phyloP scores from a whole-genome alignment of 192 early-diverging fungal genomes.

The Glomus cerebriforme region DNA sequence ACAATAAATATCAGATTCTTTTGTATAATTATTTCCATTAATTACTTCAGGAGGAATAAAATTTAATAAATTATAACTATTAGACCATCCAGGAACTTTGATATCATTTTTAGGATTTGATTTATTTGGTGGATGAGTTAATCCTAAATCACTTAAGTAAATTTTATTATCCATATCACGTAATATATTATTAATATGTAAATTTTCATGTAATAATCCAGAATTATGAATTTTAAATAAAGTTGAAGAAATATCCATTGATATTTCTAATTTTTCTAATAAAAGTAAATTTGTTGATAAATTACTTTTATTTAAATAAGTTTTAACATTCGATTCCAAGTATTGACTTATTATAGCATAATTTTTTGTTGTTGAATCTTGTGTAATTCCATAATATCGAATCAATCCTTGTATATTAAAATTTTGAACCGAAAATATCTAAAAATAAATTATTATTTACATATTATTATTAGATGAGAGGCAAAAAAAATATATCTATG shows the following conservation, averaged over 20 bases:
- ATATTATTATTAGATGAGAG: too few species aligned
- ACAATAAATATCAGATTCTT: neutral
- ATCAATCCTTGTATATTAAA: neutral
- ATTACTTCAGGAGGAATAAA: neutral
- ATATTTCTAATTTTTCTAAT: neutral
- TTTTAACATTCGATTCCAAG: neutral
- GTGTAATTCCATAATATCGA: neutral
- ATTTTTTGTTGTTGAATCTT: conserved; percentile 1
- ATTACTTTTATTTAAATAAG: neutral
- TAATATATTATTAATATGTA: neutral
- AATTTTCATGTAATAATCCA: neutral
- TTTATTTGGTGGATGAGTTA: neutral
- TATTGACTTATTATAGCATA: neutral
- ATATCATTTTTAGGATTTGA: neutral
- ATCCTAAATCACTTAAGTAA: neutral
- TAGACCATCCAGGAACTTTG: neutral
- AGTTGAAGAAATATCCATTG: neutral
- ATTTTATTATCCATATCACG: neutral
- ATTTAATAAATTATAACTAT: neutral
- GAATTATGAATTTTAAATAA: neutral
- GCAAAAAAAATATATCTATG: too few species aligned
- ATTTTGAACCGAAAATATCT: neutral
- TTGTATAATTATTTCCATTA: neutral
- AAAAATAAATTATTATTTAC: neutral
- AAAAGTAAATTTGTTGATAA: neutral